A percentile compares a stretch with the other conserved stretches of the same genome.
These are phyloP conservation scores for Blastobotrys apis DNA, from an alignment of 1,139 yeast species.

Conservation along the genomic window DNA sequence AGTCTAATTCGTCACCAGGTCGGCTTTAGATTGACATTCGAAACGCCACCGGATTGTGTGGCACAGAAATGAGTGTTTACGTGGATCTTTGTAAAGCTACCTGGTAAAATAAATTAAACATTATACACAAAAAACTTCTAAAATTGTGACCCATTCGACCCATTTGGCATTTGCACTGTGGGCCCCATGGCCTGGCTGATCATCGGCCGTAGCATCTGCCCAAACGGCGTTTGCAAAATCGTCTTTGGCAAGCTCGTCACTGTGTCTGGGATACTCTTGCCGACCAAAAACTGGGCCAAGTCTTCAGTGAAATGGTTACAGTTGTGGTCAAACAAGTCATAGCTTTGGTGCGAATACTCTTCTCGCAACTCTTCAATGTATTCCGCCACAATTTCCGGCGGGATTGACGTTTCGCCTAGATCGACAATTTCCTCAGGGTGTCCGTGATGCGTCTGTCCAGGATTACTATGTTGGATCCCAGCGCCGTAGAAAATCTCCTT, in stretches of 20 bases:
- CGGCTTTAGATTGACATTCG: no score
- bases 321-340: slow-evolving; percentile 61
- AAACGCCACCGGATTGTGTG: no score
- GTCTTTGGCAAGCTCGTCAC: slow-evolving; percentile 52
- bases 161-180: slow-evolving; percentile 5
- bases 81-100: no score
- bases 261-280: slow-evolving; percentile 46
- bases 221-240: slow-evolving; percentile 59
- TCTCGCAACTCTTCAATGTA: slow-evolving; percentile 49
- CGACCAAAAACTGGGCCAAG: slow-evolving; percentile 55
- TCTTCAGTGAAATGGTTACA: slow-evolving; percentile 67
- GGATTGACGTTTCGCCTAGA: slow-evolving; percentile 51
- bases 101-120: no score
- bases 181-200: slow-evolving; percentile 24
- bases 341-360: slow-evolving; percentile 46
- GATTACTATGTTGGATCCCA: slow-evolving; percentile 49
- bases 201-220: slow-evolving; percentile 44
- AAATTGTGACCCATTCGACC: neutral
- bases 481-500: slow-evolving; percentile 58
- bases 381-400: slow-evolving; percentile 50
- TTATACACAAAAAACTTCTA: no score
- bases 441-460: slow-evolving; percentile 60
- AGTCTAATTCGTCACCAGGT: no score
- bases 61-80: no score
- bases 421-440: slow-evolving; percentile 50